phyloP scores from a whole-genome alignment of 2,329 filamentous ascomycete species.

The Fusarium pilosicola region DNA sequence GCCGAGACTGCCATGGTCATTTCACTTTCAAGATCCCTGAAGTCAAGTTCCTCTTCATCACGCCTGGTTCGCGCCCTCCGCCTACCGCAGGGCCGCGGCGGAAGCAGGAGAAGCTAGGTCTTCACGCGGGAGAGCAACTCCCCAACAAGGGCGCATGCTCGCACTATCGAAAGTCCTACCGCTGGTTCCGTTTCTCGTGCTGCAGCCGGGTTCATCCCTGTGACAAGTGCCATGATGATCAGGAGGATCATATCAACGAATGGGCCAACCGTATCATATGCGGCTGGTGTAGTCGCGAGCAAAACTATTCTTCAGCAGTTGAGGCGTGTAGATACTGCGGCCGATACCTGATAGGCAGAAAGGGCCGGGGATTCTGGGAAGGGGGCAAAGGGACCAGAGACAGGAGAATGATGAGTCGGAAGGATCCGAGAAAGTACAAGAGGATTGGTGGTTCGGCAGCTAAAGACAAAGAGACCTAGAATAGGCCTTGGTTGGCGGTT shows the following conservation, averaged over 20 bases:
- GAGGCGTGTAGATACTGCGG: constrained; percentile 82
- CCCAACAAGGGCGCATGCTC: constrained; percentile 63
- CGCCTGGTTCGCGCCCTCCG: constrained; percentile 59
- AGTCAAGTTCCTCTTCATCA: constrained; percentile 79
- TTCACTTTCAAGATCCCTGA: constrained; percentile 84
- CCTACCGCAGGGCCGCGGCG: constrained; percentile 55
- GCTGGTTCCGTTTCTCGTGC: constrained; percentile 74
- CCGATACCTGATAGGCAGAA: constrained; percentile 72
- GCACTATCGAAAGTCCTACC: constrained; percentile 68
- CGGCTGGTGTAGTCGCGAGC: constrained; percentile 82
- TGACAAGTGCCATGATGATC: constrained; percentile 79
- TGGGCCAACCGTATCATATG: constrained; percentile 88
- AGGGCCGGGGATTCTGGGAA: constrained; percentile 82
- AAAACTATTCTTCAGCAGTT: constrained; percentile 72
- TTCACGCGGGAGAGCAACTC: constrained; percentile 66
- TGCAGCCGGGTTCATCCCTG: constrained; percentile 69
- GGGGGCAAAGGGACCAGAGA: constrained; percentile 85
- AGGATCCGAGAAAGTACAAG: constrained; percentile 79
- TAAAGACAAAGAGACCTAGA: constrained; percentile 30
- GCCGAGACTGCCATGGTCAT: constrained; percentile 80
- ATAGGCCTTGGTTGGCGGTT: background rate
- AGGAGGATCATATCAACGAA: constrained; percentile 77
- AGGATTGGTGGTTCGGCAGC: constrained; percentile 57
- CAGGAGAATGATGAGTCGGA: constrained; percentile 75
- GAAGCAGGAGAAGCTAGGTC: constrained; percentile 64